Conservation (phyloP, 371 early-diverging fungal species). For the Mucor indicus region DNA sequence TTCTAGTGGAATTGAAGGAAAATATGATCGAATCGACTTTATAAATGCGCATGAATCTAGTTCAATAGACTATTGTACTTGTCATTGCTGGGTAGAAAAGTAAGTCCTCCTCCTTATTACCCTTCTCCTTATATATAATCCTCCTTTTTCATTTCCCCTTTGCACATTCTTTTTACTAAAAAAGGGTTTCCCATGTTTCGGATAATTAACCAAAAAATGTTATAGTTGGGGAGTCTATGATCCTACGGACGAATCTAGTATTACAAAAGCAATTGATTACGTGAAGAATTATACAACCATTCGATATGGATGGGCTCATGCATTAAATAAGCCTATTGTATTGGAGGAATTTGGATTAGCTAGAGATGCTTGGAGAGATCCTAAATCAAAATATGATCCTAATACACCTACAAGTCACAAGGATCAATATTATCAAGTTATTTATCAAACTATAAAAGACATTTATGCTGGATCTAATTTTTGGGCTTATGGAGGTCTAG, state of each 20-base stretch:
- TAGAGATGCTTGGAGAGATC: constrained; percentile 43
- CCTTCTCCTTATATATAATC: too few species aligned
- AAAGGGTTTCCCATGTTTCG: too few species aligned
- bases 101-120: too few species aligned
- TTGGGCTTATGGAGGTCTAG: constrained; percentile 47
- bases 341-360: constrained; percentile 62
- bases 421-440: constrained; percentile 38
- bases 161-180: too few species aligned
- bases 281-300: constrained; percentile 27
- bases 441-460: constrained; percentile 34
- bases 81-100: constrained; percentile 62
- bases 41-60: constrained; percentile 38
- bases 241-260: constrained; percentile 22
- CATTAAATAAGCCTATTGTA: constrained; percentile 50
- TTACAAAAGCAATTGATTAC: constrained; percentile 16
- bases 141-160: too few species aligned
- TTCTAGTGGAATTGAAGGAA: constrained; percentile 53
- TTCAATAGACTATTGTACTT: constrained; percentile 51
- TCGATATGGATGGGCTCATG: constrained; percentile 36
- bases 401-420: constrained; percentile 43
- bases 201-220: constrained; percentile 1
- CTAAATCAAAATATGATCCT: constrained; percentile 40
- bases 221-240: constrained; percentile 49
- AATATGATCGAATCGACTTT: constrained; percentile 46
- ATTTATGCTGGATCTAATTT: constrained; percentile 34